Base-by-base conservation (phyloP, 2,329 filamentous ascomycete genomes). In the Harringtonia aguacate region DNA sequence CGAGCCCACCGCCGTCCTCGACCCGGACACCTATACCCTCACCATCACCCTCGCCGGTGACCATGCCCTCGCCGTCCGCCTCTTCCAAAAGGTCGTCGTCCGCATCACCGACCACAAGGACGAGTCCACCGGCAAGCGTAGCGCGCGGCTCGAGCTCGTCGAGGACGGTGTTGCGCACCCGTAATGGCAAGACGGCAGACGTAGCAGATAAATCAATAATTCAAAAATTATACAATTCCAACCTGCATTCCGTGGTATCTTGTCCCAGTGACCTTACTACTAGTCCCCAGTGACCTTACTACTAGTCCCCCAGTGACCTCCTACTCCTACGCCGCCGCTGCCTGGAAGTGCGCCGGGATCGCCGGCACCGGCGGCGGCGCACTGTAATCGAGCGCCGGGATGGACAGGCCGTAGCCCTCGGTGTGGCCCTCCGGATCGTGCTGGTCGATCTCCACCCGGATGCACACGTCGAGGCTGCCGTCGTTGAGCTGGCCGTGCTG, bases 91-190 rank as follows among this genome's bases (percentile, higher is more conserved):
- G 70, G 84, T 98, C 52, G 77, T 72, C 54, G 90, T 98, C 14
- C 79, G 81, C 59, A 88, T 98, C 51, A 86, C 80, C 55, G 94
- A 97, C 60, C 84, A 94, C 58, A 86, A 89, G 70, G 92, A 98
- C 62, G 86, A 94, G 67, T 79, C 79, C 48, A 95, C 90, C n/a
- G 92, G 92, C 45, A 98, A 97, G 80, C 79, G 92, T 52, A 90
- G 86, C 52, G 84, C 89, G 20, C 87, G 81, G 72, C 74, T 92
- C 70, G 79, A 81, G 63, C 60, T 85, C 57, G 66, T 83, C 2
- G 4, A 27, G 22, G 30, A 24, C n/a, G n/a, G n/a, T n/a, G n/a
- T n/a, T n/a, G n/a, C n/a, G n/a, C n/a, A n/a, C n/a, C n/a, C n/a
- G n/a, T n/a, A n/a, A n/a, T n/a, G n/a, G n/a, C n/a, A n/a, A n/a